phyloP scores from a whole-genome alignment of 352 stramenopile species.

The Globisporangium heterothallicum region DNA sequence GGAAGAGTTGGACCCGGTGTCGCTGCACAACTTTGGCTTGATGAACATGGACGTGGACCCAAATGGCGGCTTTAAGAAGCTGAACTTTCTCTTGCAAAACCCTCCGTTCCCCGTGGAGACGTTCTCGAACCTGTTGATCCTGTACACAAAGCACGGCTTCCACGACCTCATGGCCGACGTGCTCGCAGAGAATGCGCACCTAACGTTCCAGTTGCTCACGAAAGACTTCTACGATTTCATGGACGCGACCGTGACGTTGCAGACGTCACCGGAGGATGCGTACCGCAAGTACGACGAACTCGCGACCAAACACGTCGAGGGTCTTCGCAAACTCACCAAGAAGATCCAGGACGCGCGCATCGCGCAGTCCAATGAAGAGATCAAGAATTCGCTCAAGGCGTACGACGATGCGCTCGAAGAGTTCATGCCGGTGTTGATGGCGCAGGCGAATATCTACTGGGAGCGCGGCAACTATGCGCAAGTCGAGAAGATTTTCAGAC shows the following conservation, averaged over 20 bases:
- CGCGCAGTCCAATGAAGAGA: conserved; percentile 89
- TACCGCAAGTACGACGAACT: conserved; percentile 92
- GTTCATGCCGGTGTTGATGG: conserved; percentile 96
- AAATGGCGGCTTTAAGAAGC: conserved; percentile 91
- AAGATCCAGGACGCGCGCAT: conserved; percentile 91
- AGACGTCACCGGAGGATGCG: conserved; percentile 92
- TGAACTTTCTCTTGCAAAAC: conserved; percentile 94
- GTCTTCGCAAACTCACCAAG: conserved; percentile 92
- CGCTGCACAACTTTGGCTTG: conserved; percentile 87
- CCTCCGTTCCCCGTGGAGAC: conserved; percentile 93
- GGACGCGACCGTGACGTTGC: conserved; percentile 91
- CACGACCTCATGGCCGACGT: conserved; percentile 94
- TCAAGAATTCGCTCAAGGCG: conserved; percentile 89
- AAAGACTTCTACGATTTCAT: conserved; percentile 95
- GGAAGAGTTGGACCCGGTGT: conserved; percentile 92
- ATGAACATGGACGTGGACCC: conserved; percentile 94
- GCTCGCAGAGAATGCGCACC: conserved; percentile 92
- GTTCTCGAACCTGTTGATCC: conserved; percentile 92
- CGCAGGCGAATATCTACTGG: conserved; percentile 96
- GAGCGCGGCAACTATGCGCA: conserved; percentile 94
- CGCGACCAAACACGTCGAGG: conserved; percentile 91
- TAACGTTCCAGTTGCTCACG: conserved; percentile 92
- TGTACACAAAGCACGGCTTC: conserved; percentile 95
- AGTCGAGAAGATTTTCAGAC: conserved; percentile 94
- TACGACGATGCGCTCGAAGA: conserved; percentile 93